phyloP scores from a whole-genome alignment of 2,329 filamentous ascomycete species.

The Aureobasidium sp. region DNA sequence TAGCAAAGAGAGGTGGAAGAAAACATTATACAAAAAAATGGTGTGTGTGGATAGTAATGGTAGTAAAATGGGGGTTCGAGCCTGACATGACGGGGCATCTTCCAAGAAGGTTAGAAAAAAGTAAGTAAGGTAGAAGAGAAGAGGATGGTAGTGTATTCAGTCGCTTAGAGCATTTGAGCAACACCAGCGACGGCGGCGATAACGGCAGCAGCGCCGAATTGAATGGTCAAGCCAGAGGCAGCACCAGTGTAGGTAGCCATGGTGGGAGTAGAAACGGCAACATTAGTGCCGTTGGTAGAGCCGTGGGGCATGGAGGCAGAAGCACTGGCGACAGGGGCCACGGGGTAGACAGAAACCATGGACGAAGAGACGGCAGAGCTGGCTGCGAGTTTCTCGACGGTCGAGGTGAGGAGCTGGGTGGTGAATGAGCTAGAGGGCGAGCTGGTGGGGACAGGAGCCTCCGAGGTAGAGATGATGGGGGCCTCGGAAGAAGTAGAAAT shows the following conservation, averaged over 20 bases:
- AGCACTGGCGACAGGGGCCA: background rate
- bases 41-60: background rate
- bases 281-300: slow-evolving; percentile 1
- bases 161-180: slow-evolving; percentile 4
- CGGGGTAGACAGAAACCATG: background rate
- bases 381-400: background rate
- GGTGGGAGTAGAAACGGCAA: background rate
- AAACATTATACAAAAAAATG: slow-evolving; percentile 8
- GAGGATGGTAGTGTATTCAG: background rate
- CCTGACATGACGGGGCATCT: slow-evolving; percentile 3
- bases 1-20: background rate
- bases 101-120: background rate
- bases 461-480: background rate
- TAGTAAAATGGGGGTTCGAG: background rate
- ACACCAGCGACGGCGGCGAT: slow-evolving; percentile 4
- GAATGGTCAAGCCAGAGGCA: slow-evolving; percentile 9
- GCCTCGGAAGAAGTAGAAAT: background rate
- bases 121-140: background rate
- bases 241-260: slow-evolving; percentile 6
- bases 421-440: background rate
- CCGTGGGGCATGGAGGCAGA: background rate
- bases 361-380: background rate
- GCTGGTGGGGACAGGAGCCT: background rate
- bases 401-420: background rate
- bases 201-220: slow-evolving; percentile 5